Evolutionary conservation across 2,329 filamentous ascomycete species (phyloP).

Genomic region (Cladosporium colombiae): DNA sequence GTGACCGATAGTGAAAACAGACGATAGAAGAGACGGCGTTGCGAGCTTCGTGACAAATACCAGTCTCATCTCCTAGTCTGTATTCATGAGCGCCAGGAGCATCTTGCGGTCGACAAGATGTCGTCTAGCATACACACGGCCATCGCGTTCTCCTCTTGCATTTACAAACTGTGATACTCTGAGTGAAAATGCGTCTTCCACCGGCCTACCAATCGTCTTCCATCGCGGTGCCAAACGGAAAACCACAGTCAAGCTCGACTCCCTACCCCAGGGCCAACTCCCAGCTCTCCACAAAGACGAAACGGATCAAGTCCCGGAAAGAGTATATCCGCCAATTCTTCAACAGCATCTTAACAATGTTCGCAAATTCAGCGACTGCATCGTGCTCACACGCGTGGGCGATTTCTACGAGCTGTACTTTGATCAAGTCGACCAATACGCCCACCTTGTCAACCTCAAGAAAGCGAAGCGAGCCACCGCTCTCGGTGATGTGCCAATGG

Average conservation of each 20-base stretch:
- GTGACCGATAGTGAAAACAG: neutral
- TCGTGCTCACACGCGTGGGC: conserved; percentile 87
- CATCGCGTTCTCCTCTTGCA: neutral
- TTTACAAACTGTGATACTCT: neutral
- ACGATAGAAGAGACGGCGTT: neutral
- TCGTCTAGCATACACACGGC: neutral
- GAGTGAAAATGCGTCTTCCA: neutral
- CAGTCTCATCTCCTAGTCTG: neutral
- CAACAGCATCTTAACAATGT: conserved; percentile 87
- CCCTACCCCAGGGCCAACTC: conserved; percentile 59
- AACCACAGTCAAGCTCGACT: conserved; percentile 41
- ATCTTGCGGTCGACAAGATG: conserved; percentile 9
- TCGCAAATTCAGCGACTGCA: conserved; percentile 85
- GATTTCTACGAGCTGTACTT: conserved; percentile 99
- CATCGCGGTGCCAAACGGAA: conserved; percentile 45
- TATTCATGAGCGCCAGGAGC: conserved; percentile 12
- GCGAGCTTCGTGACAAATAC: neutral
- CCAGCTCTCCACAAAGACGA: conserved; percentile 45
- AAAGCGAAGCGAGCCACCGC: conserved; percentile 78
- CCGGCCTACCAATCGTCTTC: neutral
- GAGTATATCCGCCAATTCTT: conserved; percentile 78
- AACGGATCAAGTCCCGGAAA: conserved; percentile 49
- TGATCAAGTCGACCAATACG: conserved; percentile 88
- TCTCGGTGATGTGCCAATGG: conserved; percentile 81
- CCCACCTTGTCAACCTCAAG: conserved; percentile 83